Percentiles rank a stretch among this genome's conserved stretches.
Evolutionary conservation across 2,329 filamentous ascomycete genomes (phyloP).

Genomic region (Neofusicoccum umdonicola): DNA sequence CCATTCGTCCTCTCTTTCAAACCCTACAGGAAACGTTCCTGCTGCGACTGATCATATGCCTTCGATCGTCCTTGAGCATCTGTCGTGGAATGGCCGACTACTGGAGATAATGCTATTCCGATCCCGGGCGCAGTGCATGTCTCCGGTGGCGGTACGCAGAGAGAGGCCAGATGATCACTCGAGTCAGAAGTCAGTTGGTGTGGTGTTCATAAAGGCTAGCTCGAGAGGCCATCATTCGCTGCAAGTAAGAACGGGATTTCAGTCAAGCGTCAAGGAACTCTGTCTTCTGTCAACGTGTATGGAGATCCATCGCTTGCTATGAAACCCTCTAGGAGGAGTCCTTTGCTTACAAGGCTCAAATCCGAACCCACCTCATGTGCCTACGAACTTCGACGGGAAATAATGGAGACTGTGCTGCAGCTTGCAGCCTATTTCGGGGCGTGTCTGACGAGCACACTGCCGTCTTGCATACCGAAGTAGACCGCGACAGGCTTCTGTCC

Average conservation of each 20-base stretch:
- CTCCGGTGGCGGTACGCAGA: no score
- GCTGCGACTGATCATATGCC: no score
- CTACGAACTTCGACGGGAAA: not conserved
- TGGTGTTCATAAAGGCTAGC: no score
- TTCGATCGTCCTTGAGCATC: no score
- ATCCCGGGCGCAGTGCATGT: no score
- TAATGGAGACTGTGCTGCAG: not conserved
- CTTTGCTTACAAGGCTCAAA: not conserved
- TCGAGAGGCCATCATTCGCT: not conserved
- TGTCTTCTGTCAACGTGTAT: not conserved
- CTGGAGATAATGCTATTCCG: no score
- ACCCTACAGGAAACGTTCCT: no score
- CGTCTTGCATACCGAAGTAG: conserved; percentile 85
- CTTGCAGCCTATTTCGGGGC: not conserved
- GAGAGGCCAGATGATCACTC: no score
- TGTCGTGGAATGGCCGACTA: no score
- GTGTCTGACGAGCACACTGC: conserved; percentile 39
- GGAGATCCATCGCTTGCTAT: not conserved
- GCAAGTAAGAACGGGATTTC: not conserved
- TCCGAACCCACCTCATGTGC: not conserved
- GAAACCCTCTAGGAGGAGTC: not conserved
- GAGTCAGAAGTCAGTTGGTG: no score
- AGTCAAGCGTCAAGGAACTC: not conserved
- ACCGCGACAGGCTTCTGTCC: conserved; percentile 90
- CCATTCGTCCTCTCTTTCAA: no score